Base-by-base conservation (phyloP, 129 eudicot species). In the Flaveria bidentis region DNA sequence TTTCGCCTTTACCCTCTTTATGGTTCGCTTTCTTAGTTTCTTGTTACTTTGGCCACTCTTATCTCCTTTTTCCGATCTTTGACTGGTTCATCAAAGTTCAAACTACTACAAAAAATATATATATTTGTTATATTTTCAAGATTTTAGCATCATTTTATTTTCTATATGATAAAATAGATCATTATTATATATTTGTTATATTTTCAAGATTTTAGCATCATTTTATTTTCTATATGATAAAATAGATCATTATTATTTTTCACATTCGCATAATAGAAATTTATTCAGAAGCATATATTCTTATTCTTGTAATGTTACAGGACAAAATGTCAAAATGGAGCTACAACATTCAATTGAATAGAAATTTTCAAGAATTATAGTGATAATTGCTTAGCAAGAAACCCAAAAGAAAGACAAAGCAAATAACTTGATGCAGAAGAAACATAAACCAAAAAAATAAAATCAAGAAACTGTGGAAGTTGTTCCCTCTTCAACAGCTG, bases 401-500 rank as follows among this genome's bases (percentile, higher is more conserved):
- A 44, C 69, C 61, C 18, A 13, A 28, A 50, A 12, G 14, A 6
- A 76, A 20, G 1, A 26, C 11, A 2, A 45, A 71, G 28, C 74
- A 72, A 52, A 66, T 30, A 18, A 53, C 73, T 52, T 73, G 61
- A 45, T 26, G 26, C 16, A 15, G 28, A 67, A 70, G 25, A 70
- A 28, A 47, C 10, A n/a, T 0, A 64, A 64, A 2, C 23, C 23
- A 3, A 9, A 51, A 49, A 47, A 1, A 20, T 9, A 44, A 6
- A 22, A 71, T 67, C 73, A 75, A 28, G 67, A 63, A 76, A 13
- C 39, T 11, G 79, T 52, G 52, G 51, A 79, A 50, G 44, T 79
- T 73, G 71, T 14, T 63, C 23, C 87, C 63, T 87, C 86, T 75
- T 84, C 86, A 82, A 78, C 66, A n/a, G 71, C 80, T 67, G 98